Evolutionary conservation across 139 green algal species (phyloP).

Genomic region (Micractinium conductrix): DNA sequence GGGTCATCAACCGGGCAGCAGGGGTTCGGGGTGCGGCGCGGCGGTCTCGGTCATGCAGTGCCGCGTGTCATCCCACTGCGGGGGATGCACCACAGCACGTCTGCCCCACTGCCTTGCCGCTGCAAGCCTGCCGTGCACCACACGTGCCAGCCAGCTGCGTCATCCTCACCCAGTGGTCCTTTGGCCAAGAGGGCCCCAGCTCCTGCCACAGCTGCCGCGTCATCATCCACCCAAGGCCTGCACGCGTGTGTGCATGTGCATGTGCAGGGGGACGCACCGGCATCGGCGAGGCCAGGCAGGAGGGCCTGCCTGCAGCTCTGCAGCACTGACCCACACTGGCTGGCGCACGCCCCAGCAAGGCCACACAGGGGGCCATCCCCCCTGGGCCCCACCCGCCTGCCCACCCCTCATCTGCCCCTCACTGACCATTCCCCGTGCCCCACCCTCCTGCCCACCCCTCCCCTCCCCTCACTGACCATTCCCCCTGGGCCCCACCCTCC

Average conservation of each 20-base stretch:
- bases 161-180: conserved; percentile 34
- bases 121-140: not conserved
- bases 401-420: too few species aligned
- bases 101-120: not conserved
- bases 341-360: too few species aligned
- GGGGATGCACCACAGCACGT: not conserved
- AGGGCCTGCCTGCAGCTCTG: too few species aligned
- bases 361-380: too few species aligned
- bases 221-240: conserved; percentile 71
- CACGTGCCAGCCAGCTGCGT: not conserved
- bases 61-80: not conserved
- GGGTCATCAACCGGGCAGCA: not conserved
- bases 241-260: too few species aligned
- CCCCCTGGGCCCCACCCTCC: not conserved
- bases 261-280: too few species aligned
- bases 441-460: not conserved
- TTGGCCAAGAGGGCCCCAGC: conserved; percentile 48
- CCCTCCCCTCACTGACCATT: not conserved
- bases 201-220: conserved; percentile 53
- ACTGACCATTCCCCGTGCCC: too few species aligned
- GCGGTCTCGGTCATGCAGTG: too few species aligned
- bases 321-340: too few species aligned
- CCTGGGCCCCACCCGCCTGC: too few species aligned
- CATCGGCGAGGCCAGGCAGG: too few species aligned
- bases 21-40: too few species aligned